These are phyloP conservation scores for Irpex rosettiformis DNA, from an alignment of 1,284 basidiomycete species.

Conservation along the genomic window DNA sequence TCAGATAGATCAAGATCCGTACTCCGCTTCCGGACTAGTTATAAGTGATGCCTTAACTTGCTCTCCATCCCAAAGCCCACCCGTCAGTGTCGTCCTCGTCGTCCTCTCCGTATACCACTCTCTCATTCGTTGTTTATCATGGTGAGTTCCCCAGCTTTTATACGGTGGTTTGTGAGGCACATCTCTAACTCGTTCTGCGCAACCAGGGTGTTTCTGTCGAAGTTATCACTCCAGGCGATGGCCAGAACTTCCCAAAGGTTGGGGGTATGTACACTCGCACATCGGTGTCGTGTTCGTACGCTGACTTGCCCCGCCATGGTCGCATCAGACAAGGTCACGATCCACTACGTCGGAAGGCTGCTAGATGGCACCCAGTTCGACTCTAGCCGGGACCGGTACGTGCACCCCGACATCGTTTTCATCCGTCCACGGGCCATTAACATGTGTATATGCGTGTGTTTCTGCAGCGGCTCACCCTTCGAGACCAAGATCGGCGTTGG, in stretches of 20 bases:
- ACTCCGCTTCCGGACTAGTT: slow-evolving; percentile 47
- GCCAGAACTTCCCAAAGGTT: slow-evolving; percentile 39
- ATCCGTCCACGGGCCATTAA: too few relatives aligned
- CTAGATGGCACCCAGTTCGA: slow-evolving; percentile 61
- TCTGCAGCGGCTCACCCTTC: slow-evolving; percentile 56
- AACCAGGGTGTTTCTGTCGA: slow-evolving; percentile 44
- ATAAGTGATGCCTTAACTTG: slow-evolving; percentile 42
- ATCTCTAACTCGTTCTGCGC: background rate
- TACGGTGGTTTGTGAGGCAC: slow-evolving; percentile 1
- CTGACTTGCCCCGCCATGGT: slow-evolving; percentile 6
- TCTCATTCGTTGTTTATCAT: slow-evolving; percentile 18
- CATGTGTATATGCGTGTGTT: background rate
- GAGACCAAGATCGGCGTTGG: slow-evolving; percentile 75
- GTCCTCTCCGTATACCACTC: slow-evolving; percentile 16
- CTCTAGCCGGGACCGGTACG: slow-evolving; percentile 64
- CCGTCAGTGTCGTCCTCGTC: slow-evolving; percentile 32
- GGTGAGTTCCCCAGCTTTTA: slow-evolving; percentile 18
- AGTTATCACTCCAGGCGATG: slow-evolving; percentile 40
- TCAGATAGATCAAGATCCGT: slow-evolving; percentile 70
- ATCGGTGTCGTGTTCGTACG: slow-evolving; percentile 3
- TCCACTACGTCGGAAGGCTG: slow-evolving; percentile 75
- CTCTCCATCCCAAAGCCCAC: slow-evolving; percentile 15
- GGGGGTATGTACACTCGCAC: slow-evolving; percentile 38
- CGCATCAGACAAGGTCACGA: slow-evolving; percentile 46
- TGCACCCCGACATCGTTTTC: background rate